Conservation (phyloP, 108 stramenopile species). For the Skeletonema marinoi region DNA sequence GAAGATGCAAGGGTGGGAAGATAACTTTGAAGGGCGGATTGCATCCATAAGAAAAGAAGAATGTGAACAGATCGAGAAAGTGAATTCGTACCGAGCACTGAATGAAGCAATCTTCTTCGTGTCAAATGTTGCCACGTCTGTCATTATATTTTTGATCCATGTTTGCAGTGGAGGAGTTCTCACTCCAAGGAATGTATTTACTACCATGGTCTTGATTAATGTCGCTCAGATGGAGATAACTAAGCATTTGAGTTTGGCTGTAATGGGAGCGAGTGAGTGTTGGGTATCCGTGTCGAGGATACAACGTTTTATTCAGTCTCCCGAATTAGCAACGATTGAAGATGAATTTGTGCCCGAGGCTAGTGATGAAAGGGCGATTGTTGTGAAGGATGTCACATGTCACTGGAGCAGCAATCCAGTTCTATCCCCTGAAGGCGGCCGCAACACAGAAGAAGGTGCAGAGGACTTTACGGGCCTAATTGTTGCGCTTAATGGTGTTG, state of each 20-base stretch:
- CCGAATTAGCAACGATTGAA: constrained; percentile 49
- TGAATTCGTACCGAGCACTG: constrained; percentile 64
- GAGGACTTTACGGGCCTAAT: constrained; percentile 11
- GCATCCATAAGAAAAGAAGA: constrained; percentile 62
- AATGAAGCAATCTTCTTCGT: constrained; percentile 89
- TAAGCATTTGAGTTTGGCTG: constrained; percentile 83
- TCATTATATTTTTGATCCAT: constrained; percentile 69
- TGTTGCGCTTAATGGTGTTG: constrained; percentile 39
- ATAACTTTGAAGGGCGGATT: constrained; percentile 73
- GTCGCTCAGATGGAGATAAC: constrained; percentile 86
- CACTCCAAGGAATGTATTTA: constrained; percentile 70
- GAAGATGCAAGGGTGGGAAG: constrained; percentile 88
- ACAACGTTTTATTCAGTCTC: constrained; percentile 71
- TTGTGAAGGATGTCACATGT: constrained; percentile 39
- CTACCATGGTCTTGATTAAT: constrained; percentile 76
- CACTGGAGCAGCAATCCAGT: constrained; percentile 37
- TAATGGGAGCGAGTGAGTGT: constrained; percentile 79
- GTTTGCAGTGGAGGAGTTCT: constrained; percentile 54
- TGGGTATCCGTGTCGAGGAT: constrained; percentile 69
- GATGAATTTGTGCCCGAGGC: not conserved
- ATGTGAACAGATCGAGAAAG: constrained; percentile 63
- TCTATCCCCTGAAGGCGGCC: not conserved
- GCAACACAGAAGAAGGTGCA: constrained; percentile 9
- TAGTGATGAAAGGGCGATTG: constrained; percentile 11
- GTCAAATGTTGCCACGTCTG: constrained; percentile 58